Conservation (phyloP, 495 filamentous ascomycete species). For the Cladorrhinum samala region DNA sequence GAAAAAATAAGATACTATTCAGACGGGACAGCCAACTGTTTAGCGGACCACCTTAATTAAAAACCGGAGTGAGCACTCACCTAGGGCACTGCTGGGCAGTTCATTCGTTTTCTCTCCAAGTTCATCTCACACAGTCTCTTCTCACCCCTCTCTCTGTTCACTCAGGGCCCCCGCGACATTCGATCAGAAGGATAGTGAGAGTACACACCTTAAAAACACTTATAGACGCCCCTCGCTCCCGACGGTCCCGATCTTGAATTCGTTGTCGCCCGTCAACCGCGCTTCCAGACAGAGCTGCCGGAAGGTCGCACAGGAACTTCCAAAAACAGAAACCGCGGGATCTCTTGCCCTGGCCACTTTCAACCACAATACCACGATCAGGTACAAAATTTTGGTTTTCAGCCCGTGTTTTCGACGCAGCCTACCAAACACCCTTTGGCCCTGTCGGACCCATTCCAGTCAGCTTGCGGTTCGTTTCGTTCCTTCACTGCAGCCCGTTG, state of each 20-base stretch:
- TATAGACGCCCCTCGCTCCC: conserved; percentile 4
- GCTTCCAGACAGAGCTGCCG: conserved; percentile 16
- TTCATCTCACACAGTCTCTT: background rate
- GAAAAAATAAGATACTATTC: background rate
- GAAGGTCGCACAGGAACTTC: conserved; percentile 31
- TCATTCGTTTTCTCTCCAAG: conserved; percentile 1
- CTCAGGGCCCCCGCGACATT: background rate
- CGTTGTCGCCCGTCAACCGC: conserved; percentile 18
- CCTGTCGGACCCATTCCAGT: conserved; percentile 26
- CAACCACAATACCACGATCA: conserved; percentile 24
- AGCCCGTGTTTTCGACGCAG: conserved; percentile 25
- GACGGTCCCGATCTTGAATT: conserved; percentile 25
- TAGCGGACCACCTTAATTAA: conserved; percentile 7
- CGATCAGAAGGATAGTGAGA: background rate
- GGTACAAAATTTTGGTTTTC: conserved; percentile 28
- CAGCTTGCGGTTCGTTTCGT: conserved; percentile 27
- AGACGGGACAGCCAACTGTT: conserved; percentile 3
- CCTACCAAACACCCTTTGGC: conserved; percentile 23
- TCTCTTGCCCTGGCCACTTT: conserved; percentile 23
- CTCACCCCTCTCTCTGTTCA: background rate
- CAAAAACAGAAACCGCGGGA: conserved; percentile 34
- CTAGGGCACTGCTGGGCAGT: conserved; percentile 1
- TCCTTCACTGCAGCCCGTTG: conserved; percentile 29
- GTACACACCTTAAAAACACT: conserved; percentile 10
- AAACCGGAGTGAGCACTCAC: conserved; percentile 13